A percentile compares a stretch with the other conserved stretches of the same genome.
Conservation (phyloP, 2,329 filamentous ascomycete genomes). For the Botrytis tulipae region DNA sequence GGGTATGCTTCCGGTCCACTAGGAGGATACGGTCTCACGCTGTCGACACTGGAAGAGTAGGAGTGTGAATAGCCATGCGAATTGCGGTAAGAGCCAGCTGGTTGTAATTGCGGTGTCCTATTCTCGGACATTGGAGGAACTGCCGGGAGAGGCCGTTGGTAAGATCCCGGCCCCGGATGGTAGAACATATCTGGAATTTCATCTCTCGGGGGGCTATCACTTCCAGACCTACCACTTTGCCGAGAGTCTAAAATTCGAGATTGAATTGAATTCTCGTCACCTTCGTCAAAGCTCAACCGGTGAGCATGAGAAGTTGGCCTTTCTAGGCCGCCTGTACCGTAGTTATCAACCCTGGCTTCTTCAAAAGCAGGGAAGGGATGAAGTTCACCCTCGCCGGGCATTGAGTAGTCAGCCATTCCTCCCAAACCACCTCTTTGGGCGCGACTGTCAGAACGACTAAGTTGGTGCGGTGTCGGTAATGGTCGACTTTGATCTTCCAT, state of each 20-base stretch:
- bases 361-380: constrained; percentile 56
- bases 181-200: constrained; percentile 92
- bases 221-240: constrained; percentile 46
- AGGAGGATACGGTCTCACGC: constrained; percentile 33
- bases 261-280: constrained; percentile 70
- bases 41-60: constrained; percentile 49
- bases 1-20: constrained; percentile 36
- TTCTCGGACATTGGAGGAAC: constrained; percentile 52
- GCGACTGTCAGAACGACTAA: constrained; percentile 36
- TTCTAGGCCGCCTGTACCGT: constrained; percentile 84
- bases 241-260: constrained; percentile 51
- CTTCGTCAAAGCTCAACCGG: constrained; percentile 87
- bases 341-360: constrained; percentile 67
- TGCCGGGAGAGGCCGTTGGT: constrained; percentile 62
- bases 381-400: constrained; percentile 51
- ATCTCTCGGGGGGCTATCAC: constrained; percentile 65
- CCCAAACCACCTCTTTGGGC: constrained; percentile 33
- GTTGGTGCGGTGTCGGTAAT: constrained; percentile 47
- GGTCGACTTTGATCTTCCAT: constrained; percentile 49
- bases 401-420: constrained; percentile 40
- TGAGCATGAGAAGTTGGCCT: constrained; percentile 69
- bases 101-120: constrained; percentile 47
- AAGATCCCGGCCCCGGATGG: constrained; percentile 71
- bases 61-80: constrained; percentile 47
- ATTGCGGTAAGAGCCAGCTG: constrained; percentile 57